phyloP scores from a whole-genome alignment of 345 rosid species.

The Citrus hindsii region DNA sequence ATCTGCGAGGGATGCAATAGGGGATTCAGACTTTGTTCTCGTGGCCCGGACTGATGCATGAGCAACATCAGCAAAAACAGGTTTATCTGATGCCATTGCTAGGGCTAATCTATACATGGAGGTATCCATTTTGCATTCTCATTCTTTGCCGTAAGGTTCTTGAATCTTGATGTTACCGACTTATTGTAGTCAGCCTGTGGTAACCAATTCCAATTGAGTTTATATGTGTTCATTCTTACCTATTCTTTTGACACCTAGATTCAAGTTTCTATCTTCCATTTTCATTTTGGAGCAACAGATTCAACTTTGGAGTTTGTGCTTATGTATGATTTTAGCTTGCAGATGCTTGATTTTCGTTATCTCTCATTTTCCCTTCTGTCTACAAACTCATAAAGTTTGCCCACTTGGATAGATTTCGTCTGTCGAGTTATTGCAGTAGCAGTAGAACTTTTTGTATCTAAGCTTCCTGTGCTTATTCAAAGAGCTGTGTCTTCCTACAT shows the following conservation, averaged over 20 bases:
- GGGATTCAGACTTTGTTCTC: slow-evolving; percentile 53
- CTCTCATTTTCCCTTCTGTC: not conserved
- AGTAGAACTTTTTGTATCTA: not conserved
- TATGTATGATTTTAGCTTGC: not conserved
- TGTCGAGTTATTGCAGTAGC: not conserved
- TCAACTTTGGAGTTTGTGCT: not conserved
- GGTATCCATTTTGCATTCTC: slow-evolving; percentile 12
- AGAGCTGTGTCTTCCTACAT: not conserved
- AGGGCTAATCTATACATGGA: slow-evolving; percentile 57
- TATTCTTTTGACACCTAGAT: not conserved
- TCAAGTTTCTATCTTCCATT: not conserved
- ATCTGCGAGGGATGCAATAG: slow-evolving; percentile 50
- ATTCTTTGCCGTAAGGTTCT: too few species aligned
- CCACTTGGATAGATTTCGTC: not conserved
- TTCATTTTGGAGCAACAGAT: not conserved
- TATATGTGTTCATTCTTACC: too few species aligned
- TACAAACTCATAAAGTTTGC: not conserved
- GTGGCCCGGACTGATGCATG: slow-evolving; percentile 50
- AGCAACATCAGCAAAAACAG: slow-evolving; percentile 45
- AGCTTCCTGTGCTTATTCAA: not conserved
- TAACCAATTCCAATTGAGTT: too few species aligned
- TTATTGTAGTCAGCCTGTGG: too few species aligned
- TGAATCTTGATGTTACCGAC: too few species aligned
- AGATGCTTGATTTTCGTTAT: not conserved
- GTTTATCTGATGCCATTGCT: slow-evolving; percentile 50